Evolutionary conservation across 805 yeast genomes (phyloP), one percentile per base, ranked within the genome.

Genomic region (Saccharomycopsis fibuligera): DNA sequence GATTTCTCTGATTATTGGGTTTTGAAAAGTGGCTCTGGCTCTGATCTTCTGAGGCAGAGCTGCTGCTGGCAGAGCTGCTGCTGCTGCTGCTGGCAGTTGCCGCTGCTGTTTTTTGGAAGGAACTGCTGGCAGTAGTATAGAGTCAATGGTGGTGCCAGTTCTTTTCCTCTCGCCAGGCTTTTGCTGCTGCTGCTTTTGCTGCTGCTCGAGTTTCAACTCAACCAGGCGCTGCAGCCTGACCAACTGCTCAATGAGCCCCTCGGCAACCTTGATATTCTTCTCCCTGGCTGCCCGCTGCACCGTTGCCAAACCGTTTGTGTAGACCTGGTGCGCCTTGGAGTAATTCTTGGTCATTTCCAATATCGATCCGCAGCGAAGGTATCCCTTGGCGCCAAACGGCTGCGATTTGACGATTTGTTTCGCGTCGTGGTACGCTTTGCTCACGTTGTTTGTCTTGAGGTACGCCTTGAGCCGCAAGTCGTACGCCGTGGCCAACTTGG

Each of bases 371-470:
- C 52, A 51, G 9, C 45, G 22, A 10, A 51, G 30, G 40, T 51
- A 51, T 14, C 53, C 52, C 35, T 51, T 51, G 2, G 45, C 48
- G 19, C 50, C 49, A 41, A 16, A 45, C 2, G 55, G 55, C 36
- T 48, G 53, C 17, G 45, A 39, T 9, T 36, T 30, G 8, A 49
- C 17, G 23, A 51, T 51, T n/a, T 16, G 19, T 14, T 38, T 25
- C 6, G 49, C 53, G 36, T 54, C 54, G 10, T 39, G 36, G 39
- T 50, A 44, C 39, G 59, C 54, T 37, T 48, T 45, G 5, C 44
- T 50, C 17, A 45, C 51, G n/a, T 61, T 56, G 6, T 54, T 53
- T 5, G 54, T 39, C 27, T 61, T 64, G 21, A 65, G 50, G 44
- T 60, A 62, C 3, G 60, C 44, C 24, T 58, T 58, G 14, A 42